Evolutionary conservation across 2,329 filamentous ascomycete species (phyloP).

Genomic region (Cytospora leucostoma): DNA sequence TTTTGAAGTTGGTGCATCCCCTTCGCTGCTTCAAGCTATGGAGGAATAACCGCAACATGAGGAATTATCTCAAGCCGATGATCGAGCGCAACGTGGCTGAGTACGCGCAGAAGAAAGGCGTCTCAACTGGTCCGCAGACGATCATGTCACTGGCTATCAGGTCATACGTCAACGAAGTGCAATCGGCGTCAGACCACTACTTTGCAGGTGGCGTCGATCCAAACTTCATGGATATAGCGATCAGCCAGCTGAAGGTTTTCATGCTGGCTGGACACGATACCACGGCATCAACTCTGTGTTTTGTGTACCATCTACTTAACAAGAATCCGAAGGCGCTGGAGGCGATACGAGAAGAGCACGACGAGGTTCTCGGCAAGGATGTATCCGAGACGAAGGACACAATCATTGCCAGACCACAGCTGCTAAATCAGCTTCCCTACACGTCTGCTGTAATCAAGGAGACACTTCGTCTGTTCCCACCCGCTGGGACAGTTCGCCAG

Average conservation of each 20-base stretch:
- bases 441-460: slow-evolving; percentile 58
- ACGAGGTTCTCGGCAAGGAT: slow-evolving; percentile 33
- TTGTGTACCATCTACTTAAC: slow-evolving; percentile 27
- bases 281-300: slow-evolving; percentile 23
- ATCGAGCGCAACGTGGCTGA: slow-evolving; percentile 33
- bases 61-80: slow-evolving; percentile 33
- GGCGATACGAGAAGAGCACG: slow-evolving; percentile 36
- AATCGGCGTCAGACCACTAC: slow-evolving; percentile 4
- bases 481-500: slow-evolving; percentile 44
- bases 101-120: slow-evolving; percentile 28
- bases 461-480: slow-evolving; percentile 52
- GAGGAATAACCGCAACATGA: slow-evolving; percentile 35
- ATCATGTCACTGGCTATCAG: slow-evolving; percentile 35
- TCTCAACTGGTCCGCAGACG: slow-evolving; percentile 31
- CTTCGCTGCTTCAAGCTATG: slow-evolving; percentile 31
- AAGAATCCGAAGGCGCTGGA: slow-evolving; percentile 32
- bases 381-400: slow-evolving; percentile 37
- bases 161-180: slow-evolving; percentile 30
- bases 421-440: slow-evolving; percentile 53
- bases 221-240: slow-evolving; percentile 11
- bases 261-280: slow-evolving; percentile 30
- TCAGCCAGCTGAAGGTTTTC: slow-evolving; percentile 35
- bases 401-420: slow-evolving; percentile 43
- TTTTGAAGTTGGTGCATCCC: slow-evolving; percentile 27
- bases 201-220: slow-evolving; percentile 12